Conservation (phyloP, 345 rosid species). For the Brassica incana region DNA sequence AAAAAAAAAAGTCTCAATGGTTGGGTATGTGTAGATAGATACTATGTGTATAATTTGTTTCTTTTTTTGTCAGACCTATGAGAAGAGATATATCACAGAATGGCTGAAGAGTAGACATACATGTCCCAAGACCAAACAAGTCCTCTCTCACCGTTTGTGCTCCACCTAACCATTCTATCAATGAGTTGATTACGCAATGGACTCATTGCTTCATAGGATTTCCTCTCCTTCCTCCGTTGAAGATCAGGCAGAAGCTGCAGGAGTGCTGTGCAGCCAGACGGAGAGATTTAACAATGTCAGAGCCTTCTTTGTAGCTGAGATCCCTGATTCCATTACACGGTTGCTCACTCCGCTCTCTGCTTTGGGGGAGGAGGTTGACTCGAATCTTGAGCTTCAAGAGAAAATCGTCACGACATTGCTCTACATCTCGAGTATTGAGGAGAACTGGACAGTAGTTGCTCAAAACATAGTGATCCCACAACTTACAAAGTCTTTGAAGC, state of each 20-base stretch:
- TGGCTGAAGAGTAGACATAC: too few species aligned
- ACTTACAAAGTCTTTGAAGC: conserved; percentile 17
- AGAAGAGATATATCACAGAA: too few species aligned
- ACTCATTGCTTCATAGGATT: conserved; percentile 47
- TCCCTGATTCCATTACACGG: conserved; percentile 36
- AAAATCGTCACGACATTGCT: conserved; percentile 40
- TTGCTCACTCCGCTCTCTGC: conserved; percentile 46
- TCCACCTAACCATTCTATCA: too few species aligned
- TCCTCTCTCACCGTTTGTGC: too few species aligned
- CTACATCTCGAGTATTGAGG: conserved; percentile 46
- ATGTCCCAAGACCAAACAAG: too few species aligned
- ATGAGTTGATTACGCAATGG: too few species aligned
- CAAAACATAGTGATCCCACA: conserved; percentile 43
- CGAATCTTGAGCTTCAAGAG: conserved; percentile 33
- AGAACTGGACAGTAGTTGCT: conserved; percentile 38
- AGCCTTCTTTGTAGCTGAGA: conserved; percentile 41
- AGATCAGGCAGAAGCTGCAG: conserved; percentile 50
- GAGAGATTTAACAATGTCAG: conserved; percentile 45
- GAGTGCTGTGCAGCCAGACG: conserved; percentile 47
- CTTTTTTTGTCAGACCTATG: too few species aligned
- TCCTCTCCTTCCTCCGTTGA: conserved; percentile 40
- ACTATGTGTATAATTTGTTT: too few species aligned
- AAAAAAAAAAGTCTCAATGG: too few species aligned
- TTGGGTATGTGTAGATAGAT: too few species aligned
- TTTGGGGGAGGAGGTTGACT: conserved; percentile 28